Evolutionary conservation across 2,329 filamentous ascomycete species (phyloP).

Genomic region (Curvularia lunata): DNA sequence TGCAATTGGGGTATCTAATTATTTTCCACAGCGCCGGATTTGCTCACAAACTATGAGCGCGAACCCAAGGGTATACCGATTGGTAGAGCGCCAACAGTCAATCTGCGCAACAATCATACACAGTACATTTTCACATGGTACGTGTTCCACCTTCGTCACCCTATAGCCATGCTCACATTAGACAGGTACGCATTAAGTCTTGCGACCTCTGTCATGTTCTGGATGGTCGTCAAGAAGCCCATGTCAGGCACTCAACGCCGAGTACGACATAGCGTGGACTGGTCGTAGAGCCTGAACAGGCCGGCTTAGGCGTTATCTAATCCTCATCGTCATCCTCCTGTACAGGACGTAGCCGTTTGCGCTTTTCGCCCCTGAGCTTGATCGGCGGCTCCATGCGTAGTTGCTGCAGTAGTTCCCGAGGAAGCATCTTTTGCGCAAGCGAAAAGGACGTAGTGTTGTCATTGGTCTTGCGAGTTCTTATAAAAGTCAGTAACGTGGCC

Average conservation of each 20-base stretch:
- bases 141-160: constrained; percentile 35
- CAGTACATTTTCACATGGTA: constrained; percentile 99
- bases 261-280: constrained; percentile 76
- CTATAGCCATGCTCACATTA: constrained; percentile 21
- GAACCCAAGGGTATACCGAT: constrained; percentile 85
- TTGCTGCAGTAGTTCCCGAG: constrained; percentile 81
- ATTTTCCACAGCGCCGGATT: constrained; percentile 69
- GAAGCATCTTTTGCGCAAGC: constrained; percentile 81
- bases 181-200: constrained; percentile 81
- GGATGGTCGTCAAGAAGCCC: constrained; percentile 91
- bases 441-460: constrained; percentile 78
- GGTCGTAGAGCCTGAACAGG: constrained; percentile 59
- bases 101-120: constrained; percentile 92
- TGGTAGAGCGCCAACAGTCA: constrained; percentile 85
- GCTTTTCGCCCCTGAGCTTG: constrained; percentile 55
- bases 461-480: constrained; percentile 67
- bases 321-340: constrained; percentile 56
- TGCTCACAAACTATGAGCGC: constrained; percentile 76
- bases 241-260: constrained; percentile 73
- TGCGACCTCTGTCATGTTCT: constrained; percentile 93
- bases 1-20: constrained; percentile 37
- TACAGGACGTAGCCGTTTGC: constrained; percentile 52
- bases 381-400: constrained; percentile 67
- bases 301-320: constrained; percentile 43
- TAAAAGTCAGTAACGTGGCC: constrained; percentile 11